phyloP scores from a whole-genome alignment of 2,329 filamentous ascomycete genomes.

The Beauveria varroae region DNA sequence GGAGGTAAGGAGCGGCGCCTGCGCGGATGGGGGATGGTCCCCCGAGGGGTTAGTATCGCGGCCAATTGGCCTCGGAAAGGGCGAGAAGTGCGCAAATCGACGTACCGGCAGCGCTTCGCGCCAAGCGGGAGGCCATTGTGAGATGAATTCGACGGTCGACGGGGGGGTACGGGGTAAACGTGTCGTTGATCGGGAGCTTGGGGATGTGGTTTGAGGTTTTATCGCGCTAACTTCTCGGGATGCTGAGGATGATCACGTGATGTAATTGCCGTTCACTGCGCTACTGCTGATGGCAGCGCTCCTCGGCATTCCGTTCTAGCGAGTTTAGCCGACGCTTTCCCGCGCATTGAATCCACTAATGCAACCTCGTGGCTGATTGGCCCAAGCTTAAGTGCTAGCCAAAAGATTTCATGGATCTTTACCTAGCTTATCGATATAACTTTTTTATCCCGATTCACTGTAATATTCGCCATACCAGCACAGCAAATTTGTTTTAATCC shows the following conservation, averaged over 20 bases:
- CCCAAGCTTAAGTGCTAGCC: constrained; percentile 7
- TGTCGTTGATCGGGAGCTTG: constrained; percentile 38
- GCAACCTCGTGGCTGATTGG: constrained; percentile 7
- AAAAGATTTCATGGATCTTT: constrained; percentile 26
- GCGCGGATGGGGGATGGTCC: constrained; percentile 10
- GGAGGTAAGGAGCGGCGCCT: constrained; percentile 84
- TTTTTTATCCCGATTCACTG: constrained; percentile 7
- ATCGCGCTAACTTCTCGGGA: constrained; percentile 28
- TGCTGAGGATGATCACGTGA: constrained; percentile 11
- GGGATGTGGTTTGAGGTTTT: constrained; percentile 44
- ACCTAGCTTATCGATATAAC: constrained; percentile 16
- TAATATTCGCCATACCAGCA: background rate
- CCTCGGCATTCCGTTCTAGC: background rate
- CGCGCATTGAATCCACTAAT: background rate
- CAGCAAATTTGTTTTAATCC: background rate
- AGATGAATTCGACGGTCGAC: constrained; percentile 52
- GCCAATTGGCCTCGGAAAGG: constrained; percentile 29
- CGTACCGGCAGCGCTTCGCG: constrained; percentile 91
- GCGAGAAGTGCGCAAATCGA: constrained; percentile 20
- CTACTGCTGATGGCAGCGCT: background rate
- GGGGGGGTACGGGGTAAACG: constrained; percentile 35
- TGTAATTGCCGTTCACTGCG: background rate
- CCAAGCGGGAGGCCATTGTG: constrained; percentile 97
- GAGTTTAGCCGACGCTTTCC: constrained; percentile 13
- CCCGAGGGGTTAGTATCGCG: constrained; percentile 19